These are phyloP conservation scores for Terana coerulea DNA, from an alignment of 768 basidiomycete species.

Conservation along the genomic window DNA sequence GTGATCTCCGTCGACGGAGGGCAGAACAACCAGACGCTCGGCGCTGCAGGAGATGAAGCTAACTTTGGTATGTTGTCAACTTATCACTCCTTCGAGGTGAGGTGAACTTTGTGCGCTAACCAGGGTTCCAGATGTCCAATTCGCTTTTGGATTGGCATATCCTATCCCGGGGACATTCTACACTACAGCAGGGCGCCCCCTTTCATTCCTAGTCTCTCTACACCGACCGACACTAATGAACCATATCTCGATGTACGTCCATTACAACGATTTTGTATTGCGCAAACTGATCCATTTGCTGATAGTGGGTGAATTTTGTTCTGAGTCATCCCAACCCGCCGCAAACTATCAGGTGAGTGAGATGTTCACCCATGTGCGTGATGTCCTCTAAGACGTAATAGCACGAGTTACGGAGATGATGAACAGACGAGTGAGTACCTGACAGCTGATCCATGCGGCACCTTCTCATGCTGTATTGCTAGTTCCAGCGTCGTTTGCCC, in stretches of 20 bases:
- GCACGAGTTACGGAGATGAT: constrained; percentile 68
- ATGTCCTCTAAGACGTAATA: too few relatives aligned
- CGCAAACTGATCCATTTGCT: too few relatives aligned
- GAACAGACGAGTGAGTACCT: constrained; percentile 60
- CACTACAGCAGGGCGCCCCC: constrained; percentile 62
- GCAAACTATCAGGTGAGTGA: constrained; percentile 45
- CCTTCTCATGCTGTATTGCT: background rate
- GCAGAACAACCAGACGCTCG: constrained; percentile 54
- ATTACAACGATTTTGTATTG: too few relatives aligned
- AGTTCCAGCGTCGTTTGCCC: constrained; percentile 57
- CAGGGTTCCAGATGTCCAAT: constrained; percentile 51
- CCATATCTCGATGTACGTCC: constrained; percentile 41
- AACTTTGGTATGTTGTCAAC: too few relatives aligned
- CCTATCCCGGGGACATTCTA: constrained; percentile 59
- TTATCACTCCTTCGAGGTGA: too few relatives aligned
- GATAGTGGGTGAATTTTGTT: constrained; percentile 60
- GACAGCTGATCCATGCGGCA: too few relatives aligned
- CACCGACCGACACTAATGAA: constrained; percentile 42
- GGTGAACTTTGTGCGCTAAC: too few relatives aligned
- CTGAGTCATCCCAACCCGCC: constrained; percentile 42
- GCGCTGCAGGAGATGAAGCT: constrained; percentile 61
- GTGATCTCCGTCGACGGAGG: constrained; percentile 61
- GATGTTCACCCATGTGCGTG: too few relatives aligned
- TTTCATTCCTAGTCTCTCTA: constrained; percentile 43
- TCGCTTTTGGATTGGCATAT: constrained; percentile 58